Base-by-base conservation (phyloP, 2,329 filamentous ascomycete genomes). In the Fusarium ambrosium region DNA sequence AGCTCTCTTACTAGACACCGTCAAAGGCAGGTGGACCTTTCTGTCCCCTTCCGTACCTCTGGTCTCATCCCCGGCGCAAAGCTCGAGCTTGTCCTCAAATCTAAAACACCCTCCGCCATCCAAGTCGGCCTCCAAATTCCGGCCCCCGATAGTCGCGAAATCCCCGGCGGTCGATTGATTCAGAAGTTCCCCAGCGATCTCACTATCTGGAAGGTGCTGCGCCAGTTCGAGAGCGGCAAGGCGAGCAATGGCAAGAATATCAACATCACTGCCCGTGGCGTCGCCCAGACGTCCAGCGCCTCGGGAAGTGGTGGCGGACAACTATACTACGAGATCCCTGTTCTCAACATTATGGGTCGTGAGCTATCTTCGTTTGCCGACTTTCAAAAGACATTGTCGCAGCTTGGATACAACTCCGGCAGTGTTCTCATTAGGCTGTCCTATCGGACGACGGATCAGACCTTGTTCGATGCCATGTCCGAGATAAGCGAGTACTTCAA, bases 181-280 rank as follows among this genome's bases (percentile, higher is more conserved):
- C 92, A 97, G 81, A 98, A 97, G 80, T 95, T 98, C 71, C 92
- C 95, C 1, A 97, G 94, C 82, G 93, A 94, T 75, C 94, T 94
- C 39, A 94, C 95, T 20, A 82, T 99, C 83, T 99, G 97, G 97
- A 90, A 95, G 76, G 87, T 98, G 32, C 82, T 99, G 66, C 92
- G 97, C 69, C 94, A 97, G 80, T 97, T 98, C 75, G 97, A 99
- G 84, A 93, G 93, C 73, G 92, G 90, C 37, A 89, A 90, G 27
- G 89, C 90, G n/a, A 91, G 87, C 59, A 87, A 87, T 67, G 88
- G 88, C 10, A 87, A 84, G 64, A 90, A 87, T 65, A 85, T 94
- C 75, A 98, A 98, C 81, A 90, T 99, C 77, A 98, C 97, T 0
- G 95, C 92, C 16, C 89, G 95, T 70, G 95, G 92, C 3, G 88